Percentiles rank a stretch among this genome's conserved stretches.
phyloP scores from a whole-genome alignment of 495 filamentous ascomycete species.

The Aspergillus bridgeri region DNA sequence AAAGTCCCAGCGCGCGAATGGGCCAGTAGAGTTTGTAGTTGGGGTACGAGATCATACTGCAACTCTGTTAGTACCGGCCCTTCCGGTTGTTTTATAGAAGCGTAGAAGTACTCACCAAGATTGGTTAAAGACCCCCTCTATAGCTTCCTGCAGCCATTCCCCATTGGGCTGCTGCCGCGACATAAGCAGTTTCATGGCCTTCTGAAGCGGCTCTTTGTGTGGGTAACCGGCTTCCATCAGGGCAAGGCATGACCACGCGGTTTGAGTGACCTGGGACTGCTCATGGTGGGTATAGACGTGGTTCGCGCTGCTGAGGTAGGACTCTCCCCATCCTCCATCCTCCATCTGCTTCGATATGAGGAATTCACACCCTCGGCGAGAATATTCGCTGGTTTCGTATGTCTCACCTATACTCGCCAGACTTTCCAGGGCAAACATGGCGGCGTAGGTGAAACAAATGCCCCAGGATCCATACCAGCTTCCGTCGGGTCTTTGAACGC shows the following conservation, averaged over 20 bases:
- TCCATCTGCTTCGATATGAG: slow-evolving; percentile 74
- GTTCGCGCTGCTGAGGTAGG: slow-evolving; percentile 68
- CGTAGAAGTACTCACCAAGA: slow-evolving; percentile 61
- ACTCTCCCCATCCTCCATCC: slow-evolving; percentile 97
- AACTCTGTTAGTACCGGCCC: slow-evolving; percentile 64
- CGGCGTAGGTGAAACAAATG: slow-evolving; percentile 95
- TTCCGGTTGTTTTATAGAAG: slow-evolving; percentile 50
- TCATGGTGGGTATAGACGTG: slow-evolving; percentile 61
- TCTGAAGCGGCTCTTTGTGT: slow-evolving; percentile 65
- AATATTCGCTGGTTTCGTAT: slow-evolving; percentile 66
- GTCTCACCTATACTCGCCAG: slow-evolving; percentile 77
- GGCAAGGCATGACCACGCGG: slow-evolving; percentile 83
- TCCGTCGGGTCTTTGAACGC: slow-evolving; percentile 73
- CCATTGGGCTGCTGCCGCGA: slow-evolving; percentile 79
- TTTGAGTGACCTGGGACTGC: slow-evolving; percentile 82
- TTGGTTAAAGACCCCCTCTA: slow-evolving; percentile 98
- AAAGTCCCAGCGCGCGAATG: slow-evolving; percentile 90
- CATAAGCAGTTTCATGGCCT: slow-evolving; percentile 79
- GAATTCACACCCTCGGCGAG: slow-evolving; percentile 79
- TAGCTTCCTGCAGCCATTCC: slow-evolving; percentile 92
- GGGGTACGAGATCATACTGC: slow-evolving; percentile 95
- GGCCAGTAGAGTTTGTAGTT: slow-evolving; percentile 99
- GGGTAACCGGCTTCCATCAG: slow-evolving; percentile 85
- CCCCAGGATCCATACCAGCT: slow-evolving; percentile 98
- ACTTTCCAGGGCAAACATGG: slow-evolving; percentile 91